phyloP scores from a whole-genome alignment of 2,329 filamentous ascomycete species.

The Ceratocystis diversiconidia region DNA sequence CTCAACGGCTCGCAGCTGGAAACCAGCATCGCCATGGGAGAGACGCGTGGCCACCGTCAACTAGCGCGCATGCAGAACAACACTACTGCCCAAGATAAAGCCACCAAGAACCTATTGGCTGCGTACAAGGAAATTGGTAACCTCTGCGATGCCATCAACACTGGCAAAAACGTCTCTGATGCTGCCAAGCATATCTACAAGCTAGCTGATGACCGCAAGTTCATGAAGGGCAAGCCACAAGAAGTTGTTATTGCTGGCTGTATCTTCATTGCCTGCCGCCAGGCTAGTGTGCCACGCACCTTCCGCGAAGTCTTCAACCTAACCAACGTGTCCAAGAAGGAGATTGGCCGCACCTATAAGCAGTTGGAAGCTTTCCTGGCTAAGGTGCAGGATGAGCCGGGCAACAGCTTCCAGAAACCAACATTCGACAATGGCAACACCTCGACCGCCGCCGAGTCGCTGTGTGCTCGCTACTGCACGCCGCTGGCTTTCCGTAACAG shows the following conservation, averaged over 20 bases:
- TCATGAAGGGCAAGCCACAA: constrained; percentile 89
- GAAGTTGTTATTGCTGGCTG: constrained; percentile 90
- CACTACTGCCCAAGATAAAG: constrained; percentile 66
- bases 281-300: constrained; percentile 71
- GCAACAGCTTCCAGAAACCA: constrained; percentile 30
- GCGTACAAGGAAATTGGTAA: constrained; percentile 84
- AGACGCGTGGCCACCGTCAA: constrained; percentile 56
- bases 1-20: constrained; percentile 81
- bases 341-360: constrained; percentile 94
- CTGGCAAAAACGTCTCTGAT: constrained; percentile 69
- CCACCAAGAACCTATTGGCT: constrained; percentile 63
- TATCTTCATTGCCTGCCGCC: constrained; percentile 93
- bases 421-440: constrained; percentile 57
- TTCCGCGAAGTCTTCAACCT: constrained; percentile 91
- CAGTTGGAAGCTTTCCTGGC: constrained; percentile 75
- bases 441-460: constrained; percentile 66
- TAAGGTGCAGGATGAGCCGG: constrained; percentile 52
- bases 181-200: constrained; percentile 93
- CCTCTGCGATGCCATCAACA: constrained; percentile 71
- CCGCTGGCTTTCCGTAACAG: constrained; percentile 59
- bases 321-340: constrained; percentile 91
- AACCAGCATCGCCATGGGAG: constrained; percentile 74
- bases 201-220: constrained; percentile 77
- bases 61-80: constrained; percentile 76
- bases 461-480: constrained; percentile 82